Evolutionary conservation across 2,329 filamentous ascomycete genomes (phyloP).

Genomic region (Didymella glomerata): DNA sequence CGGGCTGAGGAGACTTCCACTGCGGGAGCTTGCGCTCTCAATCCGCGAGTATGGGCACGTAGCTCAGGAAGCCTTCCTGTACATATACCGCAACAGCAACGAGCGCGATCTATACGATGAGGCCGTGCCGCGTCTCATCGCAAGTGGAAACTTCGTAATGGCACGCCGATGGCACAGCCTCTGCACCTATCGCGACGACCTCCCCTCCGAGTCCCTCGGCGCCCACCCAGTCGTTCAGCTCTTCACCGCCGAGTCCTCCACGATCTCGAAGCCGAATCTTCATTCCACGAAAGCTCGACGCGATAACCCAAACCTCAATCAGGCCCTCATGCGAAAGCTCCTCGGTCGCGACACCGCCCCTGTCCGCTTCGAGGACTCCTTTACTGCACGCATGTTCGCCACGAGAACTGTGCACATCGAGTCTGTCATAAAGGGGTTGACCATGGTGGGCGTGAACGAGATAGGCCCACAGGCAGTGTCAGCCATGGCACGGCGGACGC

Average conservation of each 20-base stretch:
- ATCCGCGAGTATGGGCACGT: slow-evolving; percentile 29
- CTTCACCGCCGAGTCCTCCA: slow-evolving; percentile 40
- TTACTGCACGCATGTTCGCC: slow-evolving; percentile 84
- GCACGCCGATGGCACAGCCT: slow-evolving; percentile 54
- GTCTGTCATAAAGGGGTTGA: slow-evolving; percentile 73
- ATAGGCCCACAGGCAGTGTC: slow-evolving; percentile 81
- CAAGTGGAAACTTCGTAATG: slow-evolving; percentile 31
- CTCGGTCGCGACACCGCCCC: slow-evolving; percentile 55
- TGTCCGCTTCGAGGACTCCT: slow-evolving; percentile 64
- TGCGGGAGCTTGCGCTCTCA: slow-evolving; percentile 31
- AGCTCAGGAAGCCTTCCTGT: slow-evolving; percentile 34
- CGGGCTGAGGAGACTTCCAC: slow-evolving; percentile 35
- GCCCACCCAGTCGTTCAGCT: slow-evolving; percentile 40
- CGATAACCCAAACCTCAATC: slow-evolving; percentile 32
- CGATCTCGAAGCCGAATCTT: slow-evolving; percentile 15
- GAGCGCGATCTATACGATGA: slow-evolving; percentile 54
- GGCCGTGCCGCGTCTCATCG: slow-evolving; percentile 49
- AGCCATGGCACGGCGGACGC: slow-evolving; percentile 75
- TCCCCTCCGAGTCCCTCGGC: slow-evolving; percentile 47
- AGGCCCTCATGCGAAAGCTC: slow-evolving; percentile 46
- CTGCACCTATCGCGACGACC: slow-evolving; percentile 49
- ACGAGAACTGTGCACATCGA: slow-evolving; percentile 77
- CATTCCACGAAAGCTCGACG: slow-evolving; percentile 19
- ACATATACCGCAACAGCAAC: slow-evolving; percentile 51
- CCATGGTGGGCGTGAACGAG: slow-evolving; percentile 72